Percentiles rank a stretch among this genome's conserved stretches.
Evolutionary conservation across 805 yeast species (phyloP).

Genomic region (Candida xyloterini): DNA sequence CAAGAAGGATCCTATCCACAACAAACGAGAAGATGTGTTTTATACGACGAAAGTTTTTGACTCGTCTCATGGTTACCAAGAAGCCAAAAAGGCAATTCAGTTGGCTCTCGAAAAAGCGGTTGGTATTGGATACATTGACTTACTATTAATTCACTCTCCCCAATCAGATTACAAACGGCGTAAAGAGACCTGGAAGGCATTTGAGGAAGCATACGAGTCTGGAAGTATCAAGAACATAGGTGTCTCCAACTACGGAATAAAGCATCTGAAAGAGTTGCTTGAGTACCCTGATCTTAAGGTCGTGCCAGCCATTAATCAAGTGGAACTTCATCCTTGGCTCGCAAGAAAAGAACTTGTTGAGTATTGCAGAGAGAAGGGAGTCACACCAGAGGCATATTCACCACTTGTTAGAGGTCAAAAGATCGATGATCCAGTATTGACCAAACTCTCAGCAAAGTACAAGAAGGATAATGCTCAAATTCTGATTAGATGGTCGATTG

Average conservation of each 20-base stretch:
- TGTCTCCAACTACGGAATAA: conserved; percentile 64
- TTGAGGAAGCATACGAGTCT: conserved; percentile 50
- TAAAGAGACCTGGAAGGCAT: conserved; percentile 50
- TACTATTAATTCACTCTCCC: conserved; percentile 55
- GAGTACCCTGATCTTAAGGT: conserved; percentile 36
- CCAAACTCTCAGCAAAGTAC: conserved; percentile 46
- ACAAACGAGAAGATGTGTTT: conserved; percentile 38
- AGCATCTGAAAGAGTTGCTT: conserved; percentile 54
- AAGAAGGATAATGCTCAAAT: conserved; percentile 54
- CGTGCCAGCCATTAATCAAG: conserved; percentile 47
- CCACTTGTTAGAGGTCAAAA: conserved; percentile 59
- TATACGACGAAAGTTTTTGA: conserved; percentile 39
- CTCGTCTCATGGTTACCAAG: conserved; percentile 33
- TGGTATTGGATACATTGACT: conserved; percentile 49
- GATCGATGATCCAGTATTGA: conserved; percentile 41
- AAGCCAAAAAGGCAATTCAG: conserved; percentile 42
- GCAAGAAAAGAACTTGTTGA: conserved; percentile 43
- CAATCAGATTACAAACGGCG: conserved; percentile 40
- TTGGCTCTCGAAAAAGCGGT: conserved; percentile 41
- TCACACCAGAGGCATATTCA: conserved; percentile 58
- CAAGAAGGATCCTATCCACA: conserved; percentile 9
- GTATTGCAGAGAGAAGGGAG: conserved; percentile 42
- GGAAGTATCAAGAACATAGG: conserved; percentile 57
- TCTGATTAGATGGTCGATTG: conserved; percentile 63
- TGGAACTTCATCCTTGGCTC: conserved; percentile 51